Base-by-base conservation (phyloP, 306 rosid genomes). In the peach (Prunus persica) region DNA sequence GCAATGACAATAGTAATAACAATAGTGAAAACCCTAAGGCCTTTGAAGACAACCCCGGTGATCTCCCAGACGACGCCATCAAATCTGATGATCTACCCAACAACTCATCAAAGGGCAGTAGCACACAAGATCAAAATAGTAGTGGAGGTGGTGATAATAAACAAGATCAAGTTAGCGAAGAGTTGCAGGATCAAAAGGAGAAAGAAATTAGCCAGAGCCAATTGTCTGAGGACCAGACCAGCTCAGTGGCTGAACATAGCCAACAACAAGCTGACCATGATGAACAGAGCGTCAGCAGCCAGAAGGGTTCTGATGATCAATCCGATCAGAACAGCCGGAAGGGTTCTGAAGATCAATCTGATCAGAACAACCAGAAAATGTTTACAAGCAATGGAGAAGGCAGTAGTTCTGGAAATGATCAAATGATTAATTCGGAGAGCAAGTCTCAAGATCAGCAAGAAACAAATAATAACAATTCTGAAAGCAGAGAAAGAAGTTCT, bases 21-120 rank as follows among this genome's bases (percentile, higher is more conserved):
- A 16, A 4, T 14, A 18, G 11, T 24, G 78, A 73, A 18, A 78
- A 79, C 10, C 45, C 73, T 3, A 46, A 86, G 10, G 76, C 81
- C 0, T 90, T 77, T 7, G 96, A 89, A 71, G 97, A 88, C 75
- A 90, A 87, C 71, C 92, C 96, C 0, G 91, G 93, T 24, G 86
- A 92, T 64, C 91, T 92, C 34, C 97, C 97, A 0, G 89, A 87
- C 2, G 99, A 92, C 55, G 93, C 93, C 74, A 83, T 92, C 9
- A 89, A 82, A 61, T 47, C 83, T 0, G 97, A 87, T 30, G 92
- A 90, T 60, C 45, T 9, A 0, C 75, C 60, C 22, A 72, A 34
- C 62, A 63, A 65, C 14, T 25, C 65, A 14, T 24, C 65, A 13
- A 61, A 61, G 41, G 41, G n/a, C 15, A 61, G 65, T 15, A 18